Conservation (phyloP, 1,139 yeast genomes). For the Blastobotrys indianensis region DNA sequence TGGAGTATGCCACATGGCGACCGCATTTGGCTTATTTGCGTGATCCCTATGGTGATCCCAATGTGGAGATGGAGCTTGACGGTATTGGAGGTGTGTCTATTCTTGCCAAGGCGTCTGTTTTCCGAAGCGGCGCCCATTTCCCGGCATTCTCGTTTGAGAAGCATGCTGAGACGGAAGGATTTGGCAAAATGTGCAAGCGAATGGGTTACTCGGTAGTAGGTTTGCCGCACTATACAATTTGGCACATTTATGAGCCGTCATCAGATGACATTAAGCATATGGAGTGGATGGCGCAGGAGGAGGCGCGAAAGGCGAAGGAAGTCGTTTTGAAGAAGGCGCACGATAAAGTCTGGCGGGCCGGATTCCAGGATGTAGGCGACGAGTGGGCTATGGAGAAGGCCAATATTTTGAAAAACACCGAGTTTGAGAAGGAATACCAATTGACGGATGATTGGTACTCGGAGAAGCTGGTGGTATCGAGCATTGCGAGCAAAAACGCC, state of each 20-base stretch:
- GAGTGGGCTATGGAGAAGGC: conserved; percentile 65
- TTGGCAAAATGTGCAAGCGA: conserved; percentile 74
- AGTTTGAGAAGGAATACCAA: conserved; percentile 33
- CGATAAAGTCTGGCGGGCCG: conserved; percentile 69
- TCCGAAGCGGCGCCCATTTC: conserved; percentile 76
- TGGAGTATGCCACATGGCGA: conserved; percentile 89
- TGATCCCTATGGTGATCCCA: conserved; percentile 81
- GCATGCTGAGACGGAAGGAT: conserved; percentile 92
- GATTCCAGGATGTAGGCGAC: conserved; percentile 64
- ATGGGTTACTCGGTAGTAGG: conserved; percentile 83
- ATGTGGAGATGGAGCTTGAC: conserved; percentile 80
- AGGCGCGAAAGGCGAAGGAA: conserved; percentile 65
- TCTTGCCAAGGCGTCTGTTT: conserved; percentile 71
- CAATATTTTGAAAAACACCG: conserved; percentile 67
- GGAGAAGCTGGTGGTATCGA: conserved; percentile 4
- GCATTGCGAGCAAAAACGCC: not conserved
- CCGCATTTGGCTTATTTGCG: conserved; percentile 84
- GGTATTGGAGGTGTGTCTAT: conserved; percentile 92
- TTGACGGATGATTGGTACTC: conserved; percentile 23
- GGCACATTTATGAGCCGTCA: conserved; percentile 92
- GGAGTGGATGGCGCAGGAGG: conserved; percentile 97
- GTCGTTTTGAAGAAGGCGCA: conserved; percentile 61
- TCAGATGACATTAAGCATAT: conserved; percentile 82
- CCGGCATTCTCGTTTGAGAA: conserved; percentile 87
- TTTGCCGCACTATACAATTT: conserved; percentile 80